These are phyloP conservation scores for Paraleonurus japonicus DNA, from an alignment of 257 asterid species.

Conservation along the genomic window DNA sequence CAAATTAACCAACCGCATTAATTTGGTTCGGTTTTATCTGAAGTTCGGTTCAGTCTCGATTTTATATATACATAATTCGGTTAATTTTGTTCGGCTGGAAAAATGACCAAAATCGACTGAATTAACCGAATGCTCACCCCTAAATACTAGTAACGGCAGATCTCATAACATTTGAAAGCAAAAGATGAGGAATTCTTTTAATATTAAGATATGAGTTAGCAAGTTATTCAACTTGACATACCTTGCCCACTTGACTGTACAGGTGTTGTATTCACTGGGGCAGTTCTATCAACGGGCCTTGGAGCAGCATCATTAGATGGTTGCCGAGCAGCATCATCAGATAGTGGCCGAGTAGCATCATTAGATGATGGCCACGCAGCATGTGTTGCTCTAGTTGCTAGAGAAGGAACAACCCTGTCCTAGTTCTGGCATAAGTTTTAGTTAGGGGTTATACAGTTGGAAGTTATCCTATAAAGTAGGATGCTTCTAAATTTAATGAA, in stretches of 20 bases:
- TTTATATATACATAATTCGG: no score
- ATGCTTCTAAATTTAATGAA: background rate
- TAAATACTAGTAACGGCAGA: background rate
- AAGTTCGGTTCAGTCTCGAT: no score
- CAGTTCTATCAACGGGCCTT: slow-evolving; percentile 34
- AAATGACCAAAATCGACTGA: no score
- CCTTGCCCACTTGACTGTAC: slow-evolving; percentile 50
- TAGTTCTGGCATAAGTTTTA: slow-evolving; percentile 42
- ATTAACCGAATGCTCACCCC: no score
- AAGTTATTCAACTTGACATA: slow-evolving; percentile 24
- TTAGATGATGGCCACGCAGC: slow-evolving; percentile 80
- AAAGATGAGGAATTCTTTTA: slow-evolving; percentile 7
- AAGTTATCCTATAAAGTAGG: background rate
- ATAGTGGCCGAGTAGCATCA: background rate
- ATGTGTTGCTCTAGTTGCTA: slow-evolving; percentile 66
- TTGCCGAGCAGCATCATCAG: slow-evolving; percentile 26
- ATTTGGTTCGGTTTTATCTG: no score
- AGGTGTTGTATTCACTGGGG: slow-evolving; percentile 26
- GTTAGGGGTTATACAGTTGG: slow-evolving; percentile 13
- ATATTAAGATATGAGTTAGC: background rate
- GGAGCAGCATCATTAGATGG: slow-evolving; percentile 21
- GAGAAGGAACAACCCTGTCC: slow-evolving; percentile 54
- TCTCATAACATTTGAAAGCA: slow-evolving; percentile 32
- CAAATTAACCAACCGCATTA: no score
- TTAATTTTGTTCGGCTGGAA: no score